Conservation (phyloP, 2,329 filamentous ascomycete species). For the Exophiala spinifera region DNA sequence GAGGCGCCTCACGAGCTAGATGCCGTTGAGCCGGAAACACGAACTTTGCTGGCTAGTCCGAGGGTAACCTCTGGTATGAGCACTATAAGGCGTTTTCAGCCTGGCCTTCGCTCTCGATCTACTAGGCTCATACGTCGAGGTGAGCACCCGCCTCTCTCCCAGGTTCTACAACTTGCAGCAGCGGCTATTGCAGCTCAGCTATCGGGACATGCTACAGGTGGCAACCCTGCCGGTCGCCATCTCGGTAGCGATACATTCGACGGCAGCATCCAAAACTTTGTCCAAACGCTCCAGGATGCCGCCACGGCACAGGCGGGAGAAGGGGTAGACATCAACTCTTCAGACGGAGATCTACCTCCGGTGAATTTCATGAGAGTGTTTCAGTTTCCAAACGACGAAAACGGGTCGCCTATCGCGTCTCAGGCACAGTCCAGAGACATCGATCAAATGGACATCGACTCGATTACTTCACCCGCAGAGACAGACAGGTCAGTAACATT, state of each 20-base stretch:
- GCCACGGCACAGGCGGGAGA: slow-evolving; percentile 54
- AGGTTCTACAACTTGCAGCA: slow-evolving; percentile 61
- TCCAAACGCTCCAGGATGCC: slow-evolving; percentile 61
- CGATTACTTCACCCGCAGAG: slow-evolving; percentile 40
- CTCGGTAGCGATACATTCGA: slow-evolving; percentile 56
- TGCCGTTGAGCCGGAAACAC: slow-evolving; percentile 39
- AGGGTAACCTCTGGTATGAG: slow-evolving; percentile 33
- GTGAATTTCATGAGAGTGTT: slow-evolving; percentile 69
- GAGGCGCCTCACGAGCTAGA: slow-evolving; percentile 41
- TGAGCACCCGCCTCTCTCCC: slow-evolving; percentile 61
- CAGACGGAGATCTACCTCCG: slow-evolving; percentile 50
- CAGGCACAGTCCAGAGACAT: slow-evolving; percentile 30
- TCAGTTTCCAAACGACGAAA: slow-evolving; percentile 57
- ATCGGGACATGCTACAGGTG: slow-evolving; percentile 58
- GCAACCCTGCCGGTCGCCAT: slow-evolving; percentile 54
- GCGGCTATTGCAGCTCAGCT: slow-evolving; percentile 63
- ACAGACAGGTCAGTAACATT: slow-evolving; percentile 63
- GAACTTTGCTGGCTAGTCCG: slow-evolving; percentile 32
- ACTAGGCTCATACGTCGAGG: slow-evolving; percentile 54
- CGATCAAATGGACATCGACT: slow-evolving; percentile 42
- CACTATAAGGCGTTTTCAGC: slow-evolving; percentile 40
- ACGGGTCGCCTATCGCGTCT: slow-evolving; percentile 30
- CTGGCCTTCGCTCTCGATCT: slow-evolving; percentile 51
- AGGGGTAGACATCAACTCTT: slow-evolving; percentile 36
- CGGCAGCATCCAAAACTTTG: slow-evolving; percentile 61